phyloP scores from a whole-genome alignment of 306 rosid species.

The Abrus precatorius region DNA sequence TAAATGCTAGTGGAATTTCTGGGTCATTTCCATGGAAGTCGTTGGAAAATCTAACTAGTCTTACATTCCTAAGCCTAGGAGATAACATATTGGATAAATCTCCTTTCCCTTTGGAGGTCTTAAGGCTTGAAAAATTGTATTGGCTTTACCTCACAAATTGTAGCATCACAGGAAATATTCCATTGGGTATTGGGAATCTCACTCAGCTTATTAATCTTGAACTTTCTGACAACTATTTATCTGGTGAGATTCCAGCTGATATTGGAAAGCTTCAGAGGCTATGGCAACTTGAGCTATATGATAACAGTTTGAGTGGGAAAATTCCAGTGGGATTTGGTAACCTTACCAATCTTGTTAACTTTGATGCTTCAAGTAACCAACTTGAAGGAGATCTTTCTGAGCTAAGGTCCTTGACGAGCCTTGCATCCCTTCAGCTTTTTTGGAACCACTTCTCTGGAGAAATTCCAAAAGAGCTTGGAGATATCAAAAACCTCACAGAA shows the following conservation, averaged over 20 bases:
- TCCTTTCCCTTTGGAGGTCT: slow-evolving; percentile 67
- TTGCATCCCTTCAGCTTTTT: slow-evolving; percentile 69
- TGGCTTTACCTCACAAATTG: slow-evolving; percentile 86
- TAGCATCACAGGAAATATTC: slow-evolving; percentile 71
- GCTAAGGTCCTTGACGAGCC: slow-evolving; percentile 60
- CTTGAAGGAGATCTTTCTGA: slow-evolving; percentile 82
- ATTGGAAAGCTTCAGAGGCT: slow-evolving; percentile 67
- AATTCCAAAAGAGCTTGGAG: slow-evolving; percentile 79
- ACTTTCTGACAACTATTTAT: slow-evolving; percentile 65
- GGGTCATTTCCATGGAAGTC: slow-evolving; percentile 92
- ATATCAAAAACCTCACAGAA: slow-evolving; percentile 53
- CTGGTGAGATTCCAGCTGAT: slow-evolving; percentile 74
- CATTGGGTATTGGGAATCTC: slow-evolving; percentile 74
- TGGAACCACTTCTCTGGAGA: slow-evolving; percentile 66
- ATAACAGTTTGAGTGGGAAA: slow-evolving; percentile 64
- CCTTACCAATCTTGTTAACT: slow-evolving; percentile 64
- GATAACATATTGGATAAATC: slow-evolving; percentile 61
- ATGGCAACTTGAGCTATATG: slow-evolving; percentile 70
- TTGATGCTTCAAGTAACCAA: slow-evolving; percentile 68
- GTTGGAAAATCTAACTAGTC: slow-evolving; percentile 62
- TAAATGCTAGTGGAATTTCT: slow-evolving; percentile 70
- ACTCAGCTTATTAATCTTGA: slow-evolving; percentile 71
- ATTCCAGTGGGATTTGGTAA: slow-evolving; percentile 74
- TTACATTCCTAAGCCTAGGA: slow-evolving; percentile 79
- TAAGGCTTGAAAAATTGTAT: slow-evolving; percentile 68